Conservation (phyloP, 768 basidiomycete species). For the Wakefieldia striispora region DNA sequence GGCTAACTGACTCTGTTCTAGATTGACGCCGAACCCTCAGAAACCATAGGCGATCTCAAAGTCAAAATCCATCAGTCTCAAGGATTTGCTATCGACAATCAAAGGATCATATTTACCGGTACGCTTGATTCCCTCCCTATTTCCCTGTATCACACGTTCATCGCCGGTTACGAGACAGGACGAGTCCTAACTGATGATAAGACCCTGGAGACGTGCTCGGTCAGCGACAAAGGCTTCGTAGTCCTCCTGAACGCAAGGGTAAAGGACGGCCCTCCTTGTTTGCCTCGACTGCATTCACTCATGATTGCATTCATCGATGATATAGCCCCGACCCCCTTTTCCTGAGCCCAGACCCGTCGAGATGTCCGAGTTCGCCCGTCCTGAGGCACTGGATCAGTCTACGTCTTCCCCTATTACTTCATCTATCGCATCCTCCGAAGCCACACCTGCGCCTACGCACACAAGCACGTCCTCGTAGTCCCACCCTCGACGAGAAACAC, state of each 20-base stretch:
- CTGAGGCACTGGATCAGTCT: background rate
- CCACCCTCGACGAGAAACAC: background rate
- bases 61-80: slow-evolving; percentile 1
- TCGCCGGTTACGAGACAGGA: background rate
- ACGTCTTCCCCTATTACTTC: background rate
- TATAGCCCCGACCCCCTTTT: background rate
- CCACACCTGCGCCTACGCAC: background rate
- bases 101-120: slow-evolving; percentile 6
- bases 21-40: slow-evolving; percentile 2
- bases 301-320: background rate
- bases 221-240: slow-evolving; percentile 6
- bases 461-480: background rate
- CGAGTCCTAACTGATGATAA: background rate
- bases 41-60: slow-evolving; percentile 3
- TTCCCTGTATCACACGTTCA: background rate
- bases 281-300: background rate
- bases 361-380: background rate
- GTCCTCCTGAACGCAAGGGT: slow-evolving; percentile 1
- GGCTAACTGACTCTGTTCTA: background rate
- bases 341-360: slow-evolving; percentile 1
- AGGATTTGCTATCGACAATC: background rate
- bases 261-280: background rate
- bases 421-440: background rate
- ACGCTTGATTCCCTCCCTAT: background rate
- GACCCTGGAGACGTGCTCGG: background rate